Evolutionary conservation across 2,329 filamentous ascomycete genomes (phyloP), one percentile per base, ranked within the genome.

Genomic region (Dothistroma pini): DNA sequence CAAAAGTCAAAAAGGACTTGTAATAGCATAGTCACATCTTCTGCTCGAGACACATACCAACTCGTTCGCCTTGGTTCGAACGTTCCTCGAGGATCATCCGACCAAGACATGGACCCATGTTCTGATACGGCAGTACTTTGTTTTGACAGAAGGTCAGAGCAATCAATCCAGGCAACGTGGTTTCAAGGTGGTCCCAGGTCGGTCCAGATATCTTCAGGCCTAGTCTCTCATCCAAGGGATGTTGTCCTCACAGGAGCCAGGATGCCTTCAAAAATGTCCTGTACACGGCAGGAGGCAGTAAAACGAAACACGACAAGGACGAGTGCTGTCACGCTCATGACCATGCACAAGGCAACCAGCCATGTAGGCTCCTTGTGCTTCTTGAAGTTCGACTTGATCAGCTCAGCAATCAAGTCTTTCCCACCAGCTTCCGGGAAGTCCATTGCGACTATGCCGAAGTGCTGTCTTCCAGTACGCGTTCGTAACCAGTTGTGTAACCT

Each of bases 301-400:
- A 53, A n/a, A 11, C 14, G 51, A 25, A n/a, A 35, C n/a, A 35
- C 1, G 6, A 53, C 11, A 4, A 53, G 16, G 14, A 12, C 25
- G 11, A 53, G 19, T 35, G 51, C 51, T 19, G 12, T 29, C 14
- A 53, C 11, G 34, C 22, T n/a, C 0, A 21, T 19, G 31, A 7
- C n/a, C 16, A 35, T 10, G 10, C 25, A 21, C 31, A 53, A n/a
- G 3, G 16, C 11, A n/a, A 35, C 25, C 19, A 53, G 16, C 29
- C 51, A 53, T 11, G 19, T n/a, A 12, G 51, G 31, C 16, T 53
- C 51, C 11, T 53, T 53, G 51, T 54, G 55, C 29, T 38, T 34
- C 48, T 58, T 56, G 52, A 68, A 78, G 74, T 80, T 81, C 21
- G 75, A 75, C 61, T 71, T 70, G 44, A 80, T 76, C 55, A 80